phyloP scores from a whole-genome alignment of 495 filamentous ascomycete species.

The Penicillium nucicola region DNA sequence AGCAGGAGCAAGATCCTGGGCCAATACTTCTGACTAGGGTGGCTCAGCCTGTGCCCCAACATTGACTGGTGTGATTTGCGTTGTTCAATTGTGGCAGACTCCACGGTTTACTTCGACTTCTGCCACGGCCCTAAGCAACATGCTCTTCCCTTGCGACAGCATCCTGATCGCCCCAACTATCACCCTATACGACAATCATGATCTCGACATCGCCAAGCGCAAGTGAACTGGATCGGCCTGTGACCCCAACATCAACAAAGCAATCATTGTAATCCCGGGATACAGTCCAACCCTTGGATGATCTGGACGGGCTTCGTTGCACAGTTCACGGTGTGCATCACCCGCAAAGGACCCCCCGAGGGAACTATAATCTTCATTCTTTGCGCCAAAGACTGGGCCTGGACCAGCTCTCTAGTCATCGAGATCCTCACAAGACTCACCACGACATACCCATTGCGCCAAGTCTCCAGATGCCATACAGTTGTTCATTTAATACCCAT shows the following conservation, averaged over 20 bases:
- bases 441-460: too few species aligned
- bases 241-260: not conserved
- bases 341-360: too few species aligned
- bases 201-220: not conserved
- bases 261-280: not conserved
- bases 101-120: not conserved
- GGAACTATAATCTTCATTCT: too few species aligned
- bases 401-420: too few species aligned
- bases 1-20: not conserved
- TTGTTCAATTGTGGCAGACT: not conserved
- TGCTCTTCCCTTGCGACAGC: not conserved
- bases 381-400: too few species aligned
- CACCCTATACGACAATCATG: not conserved
- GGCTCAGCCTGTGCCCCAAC: not conserved
- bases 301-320: too few species aligned
- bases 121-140: not conserved
- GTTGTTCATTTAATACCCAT: too few species aligned
- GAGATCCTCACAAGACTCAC: too few species aligned
- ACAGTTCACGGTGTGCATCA: too few species aligned
- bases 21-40: constrained; percentile 1
- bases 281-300: not conserved
- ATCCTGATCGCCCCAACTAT: not conserved
- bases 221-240: not conserved
- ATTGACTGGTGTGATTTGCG: not conserved
- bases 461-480: too few species aligned